These are phyloP conservation scores for Cicer judaicum DNA, from an alignment of 306 rosid species.

Conservation along the genomic window DNA sequence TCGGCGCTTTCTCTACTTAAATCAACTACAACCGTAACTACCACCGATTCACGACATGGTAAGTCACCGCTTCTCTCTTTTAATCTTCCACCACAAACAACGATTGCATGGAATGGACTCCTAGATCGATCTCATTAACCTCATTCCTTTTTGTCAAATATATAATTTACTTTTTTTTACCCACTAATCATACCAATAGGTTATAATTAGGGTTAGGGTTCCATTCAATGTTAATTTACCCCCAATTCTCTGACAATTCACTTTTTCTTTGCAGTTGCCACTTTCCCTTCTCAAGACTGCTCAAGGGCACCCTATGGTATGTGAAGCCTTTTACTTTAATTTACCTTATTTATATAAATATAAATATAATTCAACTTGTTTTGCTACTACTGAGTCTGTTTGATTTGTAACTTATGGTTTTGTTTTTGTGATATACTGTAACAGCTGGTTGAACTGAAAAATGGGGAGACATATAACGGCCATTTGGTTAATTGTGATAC, in stretches of 20 bases:
- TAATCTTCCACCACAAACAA: conserved; percentile 13
- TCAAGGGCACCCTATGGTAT: conserved; percentile 95
- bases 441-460: conserved; percentile 94
- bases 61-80: not conserved
- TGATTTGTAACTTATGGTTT: conserved; percentile 39
- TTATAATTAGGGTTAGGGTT: conserved; percentile 30
- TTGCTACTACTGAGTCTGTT: conserved; percentile 4
- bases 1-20: not conserved
- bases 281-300: conserved; percentile 94
- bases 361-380: conserved; percentile 2
- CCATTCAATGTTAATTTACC: conserved; percentile 6
- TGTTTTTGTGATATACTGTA: conserved; percentile 28
- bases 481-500: conserved; percentile 98
- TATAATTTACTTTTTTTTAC: not conserved
- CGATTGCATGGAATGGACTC: not conserved
- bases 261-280: conserved; percentile 67
- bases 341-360: conserved; percentile 5
- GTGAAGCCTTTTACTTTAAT: conserved; percentile 1
- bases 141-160: conserved; percentile 5
- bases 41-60: conserved; percentile 38
- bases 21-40: not conserved
- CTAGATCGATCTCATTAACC: conserved; percentile 47
- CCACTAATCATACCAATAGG: not conserved
- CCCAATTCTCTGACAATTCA: conserved; percentile 23
- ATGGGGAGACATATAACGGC: conserved; percentile 98